Percentiles rank a stretch among this genome's conserved stretches.
phyloP scores from a whole-genome alignment of 2,329 filamentous ascomycete genomes.

The Hirsutella minnesotensis region DNA sequence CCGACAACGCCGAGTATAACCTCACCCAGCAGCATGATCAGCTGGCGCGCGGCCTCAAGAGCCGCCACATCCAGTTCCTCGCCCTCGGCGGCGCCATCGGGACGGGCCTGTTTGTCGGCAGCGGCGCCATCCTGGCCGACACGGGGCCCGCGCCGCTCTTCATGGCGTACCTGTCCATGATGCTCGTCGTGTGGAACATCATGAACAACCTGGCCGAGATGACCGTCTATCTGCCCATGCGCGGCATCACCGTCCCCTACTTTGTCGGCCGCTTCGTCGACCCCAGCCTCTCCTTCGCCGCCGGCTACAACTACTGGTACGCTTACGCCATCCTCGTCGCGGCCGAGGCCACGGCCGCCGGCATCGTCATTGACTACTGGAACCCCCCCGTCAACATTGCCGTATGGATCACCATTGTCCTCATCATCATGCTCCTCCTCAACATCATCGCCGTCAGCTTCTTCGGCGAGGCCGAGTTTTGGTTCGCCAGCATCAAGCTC shows the following conservation, averaged over 20 bases:
- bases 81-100: constrained; percentile 47
- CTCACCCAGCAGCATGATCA: constrained; percentile 29
- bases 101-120: constrained; percentile 53
- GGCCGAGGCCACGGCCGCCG: constrained; percentile 45
- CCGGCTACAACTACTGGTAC: constrained; percentile 52
- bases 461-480: constrained; percentile 52
- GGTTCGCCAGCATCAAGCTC: constrained; percentile 49
- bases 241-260: constrained; percentile 45
- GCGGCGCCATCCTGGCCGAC: constrained; percentile 40
- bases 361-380: constrained; percentile 51
- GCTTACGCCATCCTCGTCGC: constrained; percentile 46
- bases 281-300: constrained; percentile 41
- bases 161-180: constrained; percentile 53
- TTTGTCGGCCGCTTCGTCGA: constrained; percentile 44
- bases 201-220: constrained; percentile 46
- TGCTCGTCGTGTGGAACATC: constrained; percentile 38
- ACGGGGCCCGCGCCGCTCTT: constrained; percentile 56
- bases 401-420: constrained; percentile 48
- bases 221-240: constrained; percentile 41
- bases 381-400: constrained; percentile 35
- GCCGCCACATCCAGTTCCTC: constrained; percentile 48
- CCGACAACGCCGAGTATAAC: constrained; percentile 18
- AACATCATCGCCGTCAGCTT: constrained; percentile 45
- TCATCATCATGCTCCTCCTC: constrained; percentile 39
- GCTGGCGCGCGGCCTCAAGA: constrained; percentile 45